A percentile compares a stretch with the other conserved stretches of the same genome.
Evolutionary conservation across 306 rosid species (phyloP).

Genomic region (Pterocarpus macrocarpus): DNA sequence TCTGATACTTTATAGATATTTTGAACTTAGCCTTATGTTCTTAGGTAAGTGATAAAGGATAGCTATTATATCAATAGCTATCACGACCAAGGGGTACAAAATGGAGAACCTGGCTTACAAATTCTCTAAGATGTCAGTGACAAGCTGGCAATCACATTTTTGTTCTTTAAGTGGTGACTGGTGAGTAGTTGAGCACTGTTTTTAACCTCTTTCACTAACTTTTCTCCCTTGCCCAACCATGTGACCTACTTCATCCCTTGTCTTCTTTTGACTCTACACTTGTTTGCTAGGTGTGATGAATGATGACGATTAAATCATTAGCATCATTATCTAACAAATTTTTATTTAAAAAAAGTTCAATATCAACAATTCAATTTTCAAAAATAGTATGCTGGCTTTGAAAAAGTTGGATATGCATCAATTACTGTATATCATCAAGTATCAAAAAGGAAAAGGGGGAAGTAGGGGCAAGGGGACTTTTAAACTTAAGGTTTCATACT

Average conservation of each 20-base stretch:
- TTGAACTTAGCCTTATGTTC: slow-evolving; percentile 17
- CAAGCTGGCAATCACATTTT: not conserved
- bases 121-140: slow-evolving; percentile 9
- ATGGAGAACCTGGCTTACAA: slow-evolving; percentile 14
- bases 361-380: not conserved
- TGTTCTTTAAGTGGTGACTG: slow-evolving; percentile 2
- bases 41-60: slow-evolving; percentile 17
- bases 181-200: slow-evolving; percentile 22
- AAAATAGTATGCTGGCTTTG: not conserved
- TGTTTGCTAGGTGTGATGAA: not conserved
- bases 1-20: not conserved
- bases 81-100: not conserved
- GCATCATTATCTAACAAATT: slow-evolving; percentile 20
- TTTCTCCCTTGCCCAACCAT: slow-evolving; percentile 5
- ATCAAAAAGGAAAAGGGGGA: not conserved
- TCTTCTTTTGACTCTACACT: slow-evolving; percentile 15
- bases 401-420: not conserved
- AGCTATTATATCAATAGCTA: not conserved
- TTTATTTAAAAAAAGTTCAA: not conserved
- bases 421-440: not conserved
- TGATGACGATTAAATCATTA: not conserved
- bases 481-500: slow-evolving; percentile 14
- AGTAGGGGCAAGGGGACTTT: not conserved
- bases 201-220: slow-evolving; percentile 1
- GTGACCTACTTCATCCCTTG: slow-evolving; percentile 12